phyloP scores from a whole-genome alignment of 306 rosid genomes.

The peach (Prunus persica) region Prunus_persica_NCBIv2 NC_034015.1:20422001-20422500 shows the following conservation, averaged over 20 bases:
- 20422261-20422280: slow-evolving; percentile 5
- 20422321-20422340: slow-evolving; percentile 18
- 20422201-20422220: too few species aligned
- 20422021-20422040: background rate
- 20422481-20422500: slow-evolving; percentile 29
- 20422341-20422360: slow-evolving; percentile 20
- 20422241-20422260: background rate
- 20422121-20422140: background rate
- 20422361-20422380: slow-evolving; percentile 19
- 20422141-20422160: background rate
- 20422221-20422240: background rate
- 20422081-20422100: background rate
- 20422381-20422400: slow-evolving; percentile 27
- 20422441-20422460: slow-evolving; percentile 20
- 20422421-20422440: slow-evolving; percentile 19
- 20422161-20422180: background rate
- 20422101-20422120: slow-evolving; percentile 13
- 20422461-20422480: slow-evolving; percentile 32
- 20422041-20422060: slow-evolving; percentile 16
- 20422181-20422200: too few species aligned
- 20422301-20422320: slow-evolving; percentile 7
- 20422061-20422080: slow-evolving; percentile 1
- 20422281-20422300: slow-evolving; percentile 14
- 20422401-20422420: slow-evolving; percentile 16
- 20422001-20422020: background rate